Base-by-base conservation (phyloP, 2,329 filamentous ascomycete species). In the Xylariaceae sp. region DNA sequence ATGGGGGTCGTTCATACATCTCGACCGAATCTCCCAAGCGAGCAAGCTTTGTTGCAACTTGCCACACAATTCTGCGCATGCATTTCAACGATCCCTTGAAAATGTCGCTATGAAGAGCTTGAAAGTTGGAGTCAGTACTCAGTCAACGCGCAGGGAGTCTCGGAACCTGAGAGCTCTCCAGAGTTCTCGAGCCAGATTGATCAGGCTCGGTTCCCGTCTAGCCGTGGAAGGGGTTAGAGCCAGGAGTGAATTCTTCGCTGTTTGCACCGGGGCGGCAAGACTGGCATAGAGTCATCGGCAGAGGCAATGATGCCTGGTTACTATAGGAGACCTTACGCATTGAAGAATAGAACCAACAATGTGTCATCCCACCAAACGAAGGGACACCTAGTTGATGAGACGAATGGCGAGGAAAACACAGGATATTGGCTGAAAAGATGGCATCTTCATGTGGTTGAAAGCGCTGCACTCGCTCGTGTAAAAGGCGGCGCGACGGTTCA, bases 1-100 rank as follows among this genome's bases (percentile, higher is more conserved):
- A 59, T 61, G 61, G 62, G 61, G 62, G 62, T 63, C 9, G 41
- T 45, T 45, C 56, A 57, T 54, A 58, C 49, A 58, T 45, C 57
- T 57, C 55, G 53, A 60, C 57, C 58, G 58, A 59, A 56, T 52
- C 51, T 51, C 57, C 39, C 57, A 45, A 45, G 11, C 53, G 58
- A 47, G 52, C 48, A 58, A 45, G 41, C 41, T 15, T n/a, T 15
- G 10, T 45, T n/a, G 41, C 41, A 30, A 30, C 23, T 30, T 13
- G 41, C 41, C 41, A 45, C 41, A 15, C 37, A 10, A 41, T 9
- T 30, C 23, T 30, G 23, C 3, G 23, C 5, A 30, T 4, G 23
- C 8, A 41, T 41, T 41, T 41, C 8, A 41, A 41, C 37, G 7
- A 41, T 41, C 11, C 37, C 11, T 41, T 41, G 37, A 41, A 18